phyloP scores from a whole-genome alignment of 176 grass and related monocot genomes.

The Microstegium vimineum region DNA sequence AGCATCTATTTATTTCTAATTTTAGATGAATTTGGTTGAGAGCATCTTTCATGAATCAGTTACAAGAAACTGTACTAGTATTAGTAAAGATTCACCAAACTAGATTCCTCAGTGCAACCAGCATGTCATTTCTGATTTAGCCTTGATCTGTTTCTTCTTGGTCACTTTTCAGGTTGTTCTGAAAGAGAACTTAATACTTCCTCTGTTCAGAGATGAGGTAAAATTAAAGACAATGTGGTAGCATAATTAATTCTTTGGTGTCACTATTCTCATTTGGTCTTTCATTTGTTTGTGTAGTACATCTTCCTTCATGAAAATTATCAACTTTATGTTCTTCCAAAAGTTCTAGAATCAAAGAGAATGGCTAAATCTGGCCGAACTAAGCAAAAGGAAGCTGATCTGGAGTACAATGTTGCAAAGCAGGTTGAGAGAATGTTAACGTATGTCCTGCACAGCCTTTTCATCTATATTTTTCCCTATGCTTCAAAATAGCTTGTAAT shows the following conservation, averaged over 20 bases:
- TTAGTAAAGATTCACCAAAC: neutral
- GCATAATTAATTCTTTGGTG: conserved; percentile 18
- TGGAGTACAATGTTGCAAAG: conserved; percentile 98
- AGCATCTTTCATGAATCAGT: neutral
- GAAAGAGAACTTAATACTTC: conserved; percentile 89
- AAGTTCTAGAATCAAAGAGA: conserved; percentile 92
- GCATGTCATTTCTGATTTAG: neutral
- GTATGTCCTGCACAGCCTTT: conserved; percentile 47
- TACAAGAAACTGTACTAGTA: neutral
- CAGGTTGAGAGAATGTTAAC: conserved; percentile 97
- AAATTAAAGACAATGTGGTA: conserved; percentile 27
- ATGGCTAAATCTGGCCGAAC: conserved; percentile 96
- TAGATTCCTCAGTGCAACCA: neutral
- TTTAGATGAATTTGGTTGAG: conserved; percentile 1
- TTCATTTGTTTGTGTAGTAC: conserved; percentile 52
- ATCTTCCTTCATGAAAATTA: conserved; percentile 95
- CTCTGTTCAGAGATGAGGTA: conserved; percentile 98
- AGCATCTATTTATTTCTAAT: neutral
- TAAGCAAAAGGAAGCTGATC: conserved; percentile 98
- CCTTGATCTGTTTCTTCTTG: conserved; percentile 19
- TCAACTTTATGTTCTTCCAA: conserved; percentile 88
- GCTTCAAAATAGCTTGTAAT: conserved; percentile 6
- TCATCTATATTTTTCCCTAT: conserved; percentile 12
- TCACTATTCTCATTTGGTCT: conserved; percentile 20
- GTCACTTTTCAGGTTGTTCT: conserved; percentile 79